A percentile compares a stretch with the other conserved stretches of the same genome.
Evolutionary conservation across 176 grass and related monocot genomes (phyloP).

Genomic region (Miscanthus lutarioriparius): DNA sequence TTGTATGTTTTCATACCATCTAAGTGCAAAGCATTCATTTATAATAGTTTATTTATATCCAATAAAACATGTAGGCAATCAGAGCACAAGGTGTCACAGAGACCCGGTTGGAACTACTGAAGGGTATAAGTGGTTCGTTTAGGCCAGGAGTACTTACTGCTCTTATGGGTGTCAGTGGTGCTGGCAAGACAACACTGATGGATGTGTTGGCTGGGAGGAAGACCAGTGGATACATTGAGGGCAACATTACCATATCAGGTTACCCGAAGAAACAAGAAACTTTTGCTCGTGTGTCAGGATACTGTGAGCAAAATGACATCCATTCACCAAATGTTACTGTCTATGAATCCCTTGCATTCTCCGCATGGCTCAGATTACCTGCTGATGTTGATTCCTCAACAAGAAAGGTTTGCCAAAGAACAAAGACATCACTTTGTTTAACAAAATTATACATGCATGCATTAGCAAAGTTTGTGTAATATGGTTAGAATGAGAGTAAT

Average conservation of each 20-base stretch:
- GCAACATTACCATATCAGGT: slow-evolving; percentile 65
- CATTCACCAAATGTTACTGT: slow-evolving; percentile 82
- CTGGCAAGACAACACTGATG: slow-evolving; percentile 84
- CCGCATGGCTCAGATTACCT: slow-evolving; percentile 61
- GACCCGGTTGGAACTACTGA: slow-evolving; percentile 56
- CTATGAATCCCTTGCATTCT: slow-evolving; percentile 74
- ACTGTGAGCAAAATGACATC: slow-evolving; percentile 86
- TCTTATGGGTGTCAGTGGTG: slow-evolving; percentile 87
- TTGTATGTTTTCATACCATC: neutral
- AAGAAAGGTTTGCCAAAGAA: slow-evolving; percentile 65
- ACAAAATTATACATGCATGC: neutral
- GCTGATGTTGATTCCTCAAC: slow-evolving; percentile 49
- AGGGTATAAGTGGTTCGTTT: slow-evolving; percentile 75
- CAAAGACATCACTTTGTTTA: neutral
- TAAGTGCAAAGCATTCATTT: neutral
- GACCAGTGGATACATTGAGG: slow-evolving; percentile 78
- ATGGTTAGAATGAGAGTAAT: neutral
- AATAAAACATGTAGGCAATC: slow-evolving; percentile 64
- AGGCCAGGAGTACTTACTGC: slow-evolving; percentile 83
- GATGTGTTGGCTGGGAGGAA: slow-evolving; percentile 75
- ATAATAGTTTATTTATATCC: slow-evolving; percentile 7
- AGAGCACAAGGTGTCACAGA: slow-evolving; percentile 71
- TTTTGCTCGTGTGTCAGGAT: slow-evolving; percentile 83
- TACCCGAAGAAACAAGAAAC: slow-evolving; percentile 89
- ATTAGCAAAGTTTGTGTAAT: neutral